Percentiles rank a stretch among this genome's conserved stretches.
Evolutionary conservation across 2,329 filamentous ascomycete species (phyloP).

Genomic region (Ophiostoma australiae): DNA sequence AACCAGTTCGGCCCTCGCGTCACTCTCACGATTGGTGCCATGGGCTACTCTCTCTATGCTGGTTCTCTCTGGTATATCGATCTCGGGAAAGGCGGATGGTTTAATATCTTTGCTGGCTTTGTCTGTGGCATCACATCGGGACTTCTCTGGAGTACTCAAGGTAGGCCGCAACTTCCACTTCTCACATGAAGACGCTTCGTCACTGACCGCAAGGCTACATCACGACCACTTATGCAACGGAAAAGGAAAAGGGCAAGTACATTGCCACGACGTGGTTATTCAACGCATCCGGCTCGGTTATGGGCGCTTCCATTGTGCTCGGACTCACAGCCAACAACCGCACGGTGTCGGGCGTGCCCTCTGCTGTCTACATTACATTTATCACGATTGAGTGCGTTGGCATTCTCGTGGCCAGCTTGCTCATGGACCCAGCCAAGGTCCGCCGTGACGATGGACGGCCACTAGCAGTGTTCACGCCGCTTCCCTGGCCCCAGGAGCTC

Average conservation of each 20-base stretch:
- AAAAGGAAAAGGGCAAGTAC: constrained; percentile 21
- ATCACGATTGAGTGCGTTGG: constrained; percentile 15
- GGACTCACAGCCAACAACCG: constrained; percentile 16
- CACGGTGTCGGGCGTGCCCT: constrained; percentile 14
- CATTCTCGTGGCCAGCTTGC: constrained; percentile 14
- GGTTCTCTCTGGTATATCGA: constrained; percentile 29
- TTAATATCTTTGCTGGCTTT: constrained; percentile 27
- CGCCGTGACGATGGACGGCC: constrained; percentile 21
- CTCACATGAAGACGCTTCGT: no score
- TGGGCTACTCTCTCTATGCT: constrained; percentile 29
- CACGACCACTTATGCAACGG: constrained; percentile 13
- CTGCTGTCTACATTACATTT: constrained; percentile 16
- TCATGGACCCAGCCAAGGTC: constrained; percentile 16
- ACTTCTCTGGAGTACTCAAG: constrained; percentile 28
- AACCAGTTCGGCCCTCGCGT: constrained; percentile 26
- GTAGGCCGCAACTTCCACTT: no score
- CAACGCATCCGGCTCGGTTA: constrained; percentile 6
- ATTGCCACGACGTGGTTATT: constrained; percentile 15
- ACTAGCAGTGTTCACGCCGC: constrained; percentile 21
- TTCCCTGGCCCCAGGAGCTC: constrained; percentile 5
- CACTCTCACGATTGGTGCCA: constrained; percentile 25
- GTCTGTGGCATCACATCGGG: constrained; percentile 26
- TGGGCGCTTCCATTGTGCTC: constrained; percentile 17
- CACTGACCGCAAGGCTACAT: constrained; percentile 13
- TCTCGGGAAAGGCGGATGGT: constrained; percentile 24